Conservation (phyloP, 371 early-diverging fungal species). For the Chytridium lagenaria region DNA sequence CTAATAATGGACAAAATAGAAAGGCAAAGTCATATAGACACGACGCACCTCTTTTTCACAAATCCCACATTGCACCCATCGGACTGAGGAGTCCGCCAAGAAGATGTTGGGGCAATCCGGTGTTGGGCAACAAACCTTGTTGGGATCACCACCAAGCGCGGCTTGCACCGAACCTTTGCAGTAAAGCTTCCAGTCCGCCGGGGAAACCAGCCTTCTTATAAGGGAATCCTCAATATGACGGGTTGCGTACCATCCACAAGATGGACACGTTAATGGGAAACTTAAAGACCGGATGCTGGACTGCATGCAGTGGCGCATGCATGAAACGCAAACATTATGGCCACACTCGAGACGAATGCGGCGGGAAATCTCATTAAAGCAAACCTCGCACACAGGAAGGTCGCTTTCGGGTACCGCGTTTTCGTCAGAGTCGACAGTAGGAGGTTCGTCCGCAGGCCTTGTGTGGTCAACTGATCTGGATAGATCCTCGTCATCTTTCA, state of each 20-base stretch:
- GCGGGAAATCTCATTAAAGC: neutral
- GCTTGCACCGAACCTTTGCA: neutral
- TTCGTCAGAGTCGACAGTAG: no score
- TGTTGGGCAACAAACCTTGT: neutral
- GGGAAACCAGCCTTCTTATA: neutral
- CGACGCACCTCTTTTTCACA: neutral
- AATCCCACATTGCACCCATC: neutral
- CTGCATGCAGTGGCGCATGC: neutral
- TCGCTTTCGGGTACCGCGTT: no score
- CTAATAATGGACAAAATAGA: neutral
- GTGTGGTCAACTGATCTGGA: no score
- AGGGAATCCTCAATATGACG: neutral
- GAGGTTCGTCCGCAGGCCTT: no score
- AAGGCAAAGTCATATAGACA: neutral
- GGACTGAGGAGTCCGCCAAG: neutral
- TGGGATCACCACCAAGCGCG: neutral
- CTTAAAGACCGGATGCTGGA: neutral
- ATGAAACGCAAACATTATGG: neutral
- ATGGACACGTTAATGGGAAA: neutral
- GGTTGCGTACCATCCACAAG: neutral
- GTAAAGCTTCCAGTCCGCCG: constrained; percentile 13
- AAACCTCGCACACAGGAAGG: neutral
- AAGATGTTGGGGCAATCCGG: constrained; percentile 2
- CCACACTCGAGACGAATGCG: neutral
- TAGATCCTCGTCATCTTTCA: no score